Conservation (phyloP, 768 basidiomycete genomes). For the Leccinum longicurvipes region DNA sequence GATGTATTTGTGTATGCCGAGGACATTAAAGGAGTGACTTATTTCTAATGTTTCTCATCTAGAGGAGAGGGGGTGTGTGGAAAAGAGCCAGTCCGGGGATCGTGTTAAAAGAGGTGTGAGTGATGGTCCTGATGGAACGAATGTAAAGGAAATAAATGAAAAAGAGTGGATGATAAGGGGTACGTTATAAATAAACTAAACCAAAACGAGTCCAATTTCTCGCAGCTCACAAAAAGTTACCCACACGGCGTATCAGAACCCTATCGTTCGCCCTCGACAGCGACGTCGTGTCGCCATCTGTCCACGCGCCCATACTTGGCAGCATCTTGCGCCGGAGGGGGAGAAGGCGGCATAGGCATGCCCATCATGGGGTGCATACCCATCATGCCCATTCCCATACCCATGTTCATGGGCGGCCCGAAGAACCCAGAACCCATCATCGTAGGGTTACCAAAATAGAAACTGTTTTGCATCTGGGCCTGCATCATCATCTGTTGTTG, state of each 20-base stretch:
- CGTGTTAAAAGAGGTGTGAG: slow-evolving; percentile 2
- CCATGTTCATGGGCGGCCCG: slow-evolving; percentile 49
- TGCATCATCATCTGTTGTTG: slow-evolving; percentile 72
- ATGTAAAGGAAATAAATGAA: not conserved
- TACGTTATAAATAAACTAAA: slow-evolving; percentile 4
- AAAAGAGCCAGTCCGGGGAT: not conserved
- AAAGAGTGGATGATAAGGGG: not conserved
- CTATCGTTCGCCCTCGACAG: slow-evolving; percentile 57
- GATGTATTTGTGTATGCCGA: slow-evolving; percentile 35
- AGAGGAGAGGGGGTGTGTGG: not conserved
- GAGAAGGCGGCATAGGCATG: slow-evolving; percentile 43
- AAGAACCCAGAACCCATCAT: slow-evolving; percentile 74
- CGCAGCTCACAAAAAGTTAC: slow-evolving; percentile 5
- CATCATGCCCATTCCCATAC: slow-evolving; percentile 16
- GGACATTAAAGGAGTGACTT: slow-evolving; percentile 37
- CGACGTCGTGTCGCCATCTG: slow-evolving; percentile 77
- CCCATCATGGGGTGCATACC: slow-evolving; percentile 47
- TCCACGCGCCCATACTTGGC: slow-evolving; percentile 72
- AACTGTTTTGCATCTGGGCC: slow-evolving; percentile 69
- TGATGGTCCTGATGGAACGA: not conserved
- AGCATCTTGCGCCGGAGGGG: slow-evolving; percentile 61
- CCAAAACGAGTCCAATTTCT: slow-evolving; percentile 9
- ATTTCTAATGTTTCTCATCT: slow-evolving; percentile 22
- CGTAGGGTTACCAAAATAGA: slow-evolving; percentile 65
- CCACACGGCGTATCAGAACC: slow-evolving; percentile 1